A percentile compares a stretch with the other conserved stretches of the same genome.
phyloP scores from a whole-genome alignment of 305 asterid species.

The Caryopteris hybrid region DNA sequence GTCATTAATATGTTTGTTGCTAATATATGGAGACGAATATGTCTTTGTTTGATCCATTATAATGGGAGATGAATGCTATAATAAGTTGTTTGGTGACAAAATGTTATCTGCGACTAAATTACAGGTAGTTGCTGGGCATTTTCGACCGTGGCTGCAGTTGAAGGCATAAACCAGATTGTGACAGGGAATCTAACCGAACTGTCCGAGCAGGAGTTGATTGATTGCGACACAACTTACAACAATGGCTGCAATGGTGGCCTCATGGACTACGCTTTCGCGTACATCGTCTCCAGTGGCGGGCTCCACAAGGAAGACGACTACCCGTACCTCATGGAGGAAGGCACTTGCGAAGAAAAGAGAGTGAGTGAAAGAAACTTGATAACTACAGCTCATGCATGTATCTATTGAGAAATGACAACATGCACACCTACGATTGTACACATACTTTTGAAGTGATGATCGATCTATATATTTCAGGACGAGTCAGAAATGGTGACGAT shows the following conservation, averaged over 20 bases:
- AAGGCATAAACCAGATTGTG: slow-evolving; percentile 57
- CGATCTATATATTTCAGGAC: too few relatives aligned
- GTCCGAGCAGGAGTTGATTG: slow-evolving; percentile 82
- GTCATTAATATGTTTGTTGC: too few relatives aligned
- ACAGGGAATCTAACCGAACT: slow-evolving; percentile 51
- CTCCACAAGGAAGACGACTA: slow-evolving; percentile 86
- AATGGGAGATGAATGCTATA: too few relatives aligned
- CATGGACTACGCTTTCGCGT: slow-evolving; percentile 76
- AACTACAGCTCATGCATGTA: too few relatives aligned
- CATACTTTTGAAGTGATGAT: too few relatives aligned
- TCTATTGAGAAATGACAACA: too few relatives aligned
- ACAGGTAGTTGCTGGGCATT: slow-evolving; percentile 72
- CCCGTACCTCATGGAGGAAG: slow-evolving; percentile 90
- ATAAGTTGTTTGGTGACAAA: too few relatives aligned
- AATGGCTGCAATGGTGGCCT: slow-evolving; percentile 90
- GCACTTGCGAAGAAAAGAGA: slow-evolving; percentile 73
- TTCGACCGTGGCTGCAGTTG: slow-evolving; percentile 66
- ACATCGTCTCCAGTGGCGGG: slow-evolving; percentile 67
- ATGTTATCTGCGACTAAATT: too few relatives aligned
- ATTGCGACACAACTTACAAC: slow-evolving; percentile 70
- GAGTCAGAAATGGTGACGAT: slow-evolving; percentile 56
- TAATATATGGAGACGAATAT: too few relatives aligned
- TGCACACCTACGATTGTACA: too few relatives aligned
- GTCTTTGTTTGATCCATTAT: too few relatives aligned
- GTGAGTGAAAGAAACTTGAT: slow-evolving; percentile 21